These are phyloP conservation scores for Acrodontium crateriforme DNA, from an alignment of 2,329 filamentous ascomycete species.

Conservation along the genomic window DNA sequence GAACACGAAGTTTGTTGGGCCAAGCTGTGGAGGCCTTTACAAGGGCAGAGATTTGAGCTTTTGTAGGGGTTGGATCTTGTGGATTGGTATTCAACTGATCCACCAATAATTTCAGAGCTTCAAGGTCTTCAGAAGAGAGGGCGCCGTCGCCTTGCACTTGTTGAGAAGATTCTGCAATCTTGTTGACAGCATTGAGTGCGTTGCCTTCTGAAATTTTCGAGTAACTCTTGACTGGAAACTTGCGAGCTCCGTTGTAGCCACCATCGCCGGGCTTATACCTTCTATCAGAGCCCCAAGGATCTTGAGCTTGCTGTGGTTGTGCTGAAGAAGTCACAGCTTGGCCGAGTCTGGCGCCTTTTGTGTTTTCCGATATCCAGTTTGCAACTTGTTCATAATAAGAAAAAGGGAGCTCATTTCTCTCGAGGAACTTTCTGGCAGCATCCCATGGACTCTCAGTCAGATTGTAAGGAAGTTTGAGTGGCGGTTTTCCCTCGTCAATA, in stretches of 20 bases:
- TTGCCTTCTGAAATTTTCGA: constrained; percentile 21
- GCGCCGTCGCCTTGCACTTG: constrained; percentile 46
- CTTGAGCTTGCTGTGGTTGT: constrained; percentile 39
- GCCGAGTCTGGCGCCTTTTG: constrained; percentile 72
- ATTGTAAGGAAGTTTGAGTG: constrained; percentile 89
- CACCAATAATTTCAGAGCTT: constrained; percentile 46
- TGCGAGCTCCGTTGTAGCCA: constrained; percentile 12
- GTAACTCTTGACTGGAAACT: constrained; percentile 18
- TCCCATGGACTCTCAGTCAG: constrained; percentile 86
- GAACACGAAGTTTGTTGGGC: constrained; percentile 68
- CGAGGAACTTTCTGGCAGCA: constrained; percentile 77
- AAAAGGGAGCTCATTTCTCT: constrained; percentile 75
- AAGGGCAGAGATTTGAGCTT: constrained; percentile 37
- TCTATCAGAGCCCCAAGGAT: constrained; percentile 66
- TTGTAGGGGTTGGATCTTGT: constrained; percentile 26
- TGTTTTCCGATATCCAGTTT: constrained; percentile 83
- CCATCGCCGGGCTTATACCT: constrained; percentile 63
- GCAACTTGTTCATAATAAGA: constrained; percentile 83
- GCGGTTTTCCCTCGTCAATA: constrained; percentile 85
- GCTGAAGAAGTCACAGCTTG: constrained; percentile 26
- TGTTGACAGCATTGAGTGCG: constrained; percentile 33
- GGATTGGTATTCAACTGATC: constrained; percentile 44
- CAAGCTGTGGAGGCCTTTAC: constrained; percentile 62
- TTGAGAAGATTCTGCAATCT: constrained; percentile 53
- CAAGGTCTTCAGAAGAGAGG: constrained; percentile 42